A percentile compares a stretch with the other conserved stretches of the same genome.
phyloP scores from a whole-genome alignment of 352 stramenopile species.

The Aphanomyces astaci region DNA sequence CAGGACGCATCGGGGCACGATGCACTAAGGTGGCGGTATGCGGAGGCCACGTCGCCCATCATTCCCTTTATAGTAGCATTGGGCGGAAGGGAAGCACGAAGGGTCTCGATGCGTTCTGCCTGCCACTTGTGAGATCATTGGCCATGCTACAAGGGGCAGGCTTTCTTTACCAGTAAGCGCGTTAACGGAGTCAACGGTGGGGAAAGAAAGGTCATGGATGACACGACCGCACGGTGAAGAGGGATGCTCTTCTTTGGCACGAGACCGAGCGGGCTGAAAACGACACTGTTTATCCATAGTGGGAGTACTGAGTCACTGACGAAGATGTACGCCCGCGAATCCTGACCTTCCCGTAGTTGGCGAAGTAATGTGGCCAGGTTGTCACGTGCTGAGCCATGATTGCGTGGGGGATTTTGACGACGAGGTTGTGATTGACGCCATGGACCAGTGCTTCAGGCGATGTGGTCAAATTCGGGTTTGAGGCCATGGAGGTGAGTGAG shows the following conservation, averaged over 20 bases:
- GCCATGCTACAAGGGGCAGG: background rate
- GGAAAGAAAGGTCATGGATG: conserved; percentile 26
- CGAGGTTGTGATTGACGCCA: background rate
- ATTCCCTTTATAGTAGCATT: background rate
- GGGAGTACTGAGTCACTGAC: background rate
- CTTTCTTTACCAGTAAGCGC: background rate
- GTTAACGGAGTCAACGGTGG: background rate
- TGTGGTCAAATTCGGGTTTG: background rate
- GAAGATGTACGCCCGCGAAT: background rate
- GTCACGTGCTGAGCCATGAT: background rate
- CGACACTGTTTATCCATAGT: background rate
- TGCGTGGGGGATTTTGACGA: background rate
- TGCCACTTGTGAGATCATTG: background rate
- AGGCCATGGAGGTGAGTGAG: background rate
- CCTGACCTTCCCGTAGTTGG: background rate
- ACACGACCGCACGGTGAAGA: background rate
- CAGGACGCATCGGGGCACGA: too few species aligned
- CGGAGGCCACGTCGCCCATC: conserved; percentile 10
- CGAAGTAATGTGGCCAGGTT: background rate
- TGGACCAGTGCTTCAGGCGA: background rate
- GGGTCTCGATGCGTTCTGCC: background rate
- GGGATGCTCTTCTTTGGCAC: conserved; percentile 15
- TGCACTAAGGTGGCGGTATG: conserved; percentile 10
- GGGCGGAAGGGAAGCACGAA: background rate
- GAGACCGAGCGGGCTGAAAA: conserved; percentile 18